Evolutionary conservation across 371 early-diverging fungal genomes (phyloP), one percentile per base, ranked within the genome.

Genomic region (Apophysomyces ossiformis): DNA sequence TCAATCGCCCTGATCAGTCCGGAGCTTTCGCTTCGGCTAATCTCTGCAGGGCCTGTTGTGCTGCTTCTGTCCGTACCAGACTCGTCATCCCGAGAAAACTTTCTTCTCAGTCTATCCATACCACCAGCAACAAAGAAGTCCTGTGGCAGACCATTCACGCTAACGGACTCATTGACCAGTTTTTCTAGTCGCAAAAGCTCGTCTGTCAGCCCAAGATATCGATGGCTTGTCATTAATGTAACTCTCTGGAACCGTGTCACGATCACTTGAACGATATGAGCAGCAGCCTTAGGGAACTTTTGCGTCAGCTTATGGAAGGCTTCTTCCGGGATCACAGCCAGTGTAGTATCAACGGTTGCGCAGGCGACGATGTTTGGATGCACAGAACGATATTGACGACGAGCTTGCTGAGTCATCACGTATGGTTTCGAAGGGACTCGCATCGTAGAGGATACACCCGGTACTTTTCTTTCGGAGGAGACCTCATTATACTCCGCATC

Each of bases 241-340:
- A 97, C 98, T 3, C 99, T 87, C 73, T 97, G 96, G 73, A 98
- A 95, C 21, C 98, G 88, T 1, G 97, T 95, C 61, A 99, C 73
- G 61, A 99, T 96, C 43, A 98, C 97, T 69, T 96, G 97, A 2
- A 94, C 91, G 57, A 99, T 96, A 68, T 97, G 97, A 18, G 97
- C 95, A 1, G 94, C 95, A 0, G 99, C 93, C 67, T 90, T 90
- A 8, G 99, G 98, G 75, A 94, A 96, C 69, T 95, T 95, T 70
- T 90, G 89, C 1, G 92, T 89, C 39, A 98, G 76, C 39, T 91
- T 86, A 61, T 89, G 90, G 69, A 99, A 99, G 0, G 98, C 97
- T 65, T 92, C 91, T 45, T 91, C 96, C 4, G 99, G 99, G 58
- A 99, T 95, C 35, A 97, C 94, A 15, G 95, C 95, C 54, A 99